These are phyloP conservation scores for Linum tenue DNA, from an alignment of 345 rosid species.

Conservation along the genomic window DNA sequence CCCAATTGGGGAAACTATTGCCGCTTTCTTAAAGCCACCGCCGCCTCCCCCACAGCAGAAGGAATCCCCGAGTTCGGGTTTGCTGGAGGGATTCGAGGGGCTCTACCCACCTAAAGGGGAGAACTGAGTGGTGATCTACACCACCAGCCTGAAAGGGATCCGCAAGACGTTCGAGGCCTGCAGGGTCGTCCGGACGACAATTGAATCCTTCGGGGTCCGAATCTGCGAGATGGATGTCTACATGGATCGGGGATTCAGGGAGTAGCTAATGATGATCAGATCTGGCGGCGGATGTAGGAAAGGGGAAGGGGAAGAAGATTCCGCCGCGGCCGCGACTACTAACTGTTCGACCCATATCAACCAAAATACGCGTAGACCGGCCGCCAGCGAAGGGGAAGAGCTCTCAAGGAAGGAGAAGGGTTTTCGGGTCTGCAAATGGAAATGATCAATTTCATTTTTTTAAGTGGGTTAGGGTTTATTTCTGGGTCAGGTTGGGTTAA, in stretches of 20 bases:
- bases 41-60: too few relatives aligned
- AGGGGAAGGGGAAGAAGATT: conserved; percentile 24
- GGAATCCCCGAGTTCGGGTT: background rate
- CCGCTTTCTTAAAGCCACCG: too few relatives aligned
- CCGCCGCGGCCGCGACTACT: too few relatives aligned
- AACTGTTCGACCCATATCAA: too few relatives aligned
- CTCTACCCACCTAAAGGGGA: conserved; percentile 26
- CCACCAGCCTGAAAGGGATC: conserved; percentile 69
- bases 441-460: too few relatives aligned
- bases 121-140: conserved; percentile 27
- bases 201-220: background rate
- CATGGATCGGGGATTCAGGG: conserved; percentile 68
- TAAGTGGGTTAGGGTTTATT: too few relatives aligned
- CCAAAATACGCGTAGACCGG: too few relatives aligned
- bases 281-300: too few relatives aligned
- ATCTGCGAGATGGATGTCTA: conserved; percentile 51
- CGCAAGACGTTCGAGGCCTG: conserved; percentile 81
- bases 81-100: conserved; percentile 8
- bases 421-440: too few relatives aligned
- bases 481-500: too few relatives aligned
- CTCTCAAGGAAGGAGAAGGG: too few relatives aligned
- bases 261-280: conserved; percentile 42
- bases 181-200: conserved; percentile 45
- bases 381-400: too few relatives aligned
- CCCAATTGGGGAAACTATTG: background rate